phyloP scores from a whole-genome alignment of 805 yeast species.

The Brettanomyces sp. region DNA sequence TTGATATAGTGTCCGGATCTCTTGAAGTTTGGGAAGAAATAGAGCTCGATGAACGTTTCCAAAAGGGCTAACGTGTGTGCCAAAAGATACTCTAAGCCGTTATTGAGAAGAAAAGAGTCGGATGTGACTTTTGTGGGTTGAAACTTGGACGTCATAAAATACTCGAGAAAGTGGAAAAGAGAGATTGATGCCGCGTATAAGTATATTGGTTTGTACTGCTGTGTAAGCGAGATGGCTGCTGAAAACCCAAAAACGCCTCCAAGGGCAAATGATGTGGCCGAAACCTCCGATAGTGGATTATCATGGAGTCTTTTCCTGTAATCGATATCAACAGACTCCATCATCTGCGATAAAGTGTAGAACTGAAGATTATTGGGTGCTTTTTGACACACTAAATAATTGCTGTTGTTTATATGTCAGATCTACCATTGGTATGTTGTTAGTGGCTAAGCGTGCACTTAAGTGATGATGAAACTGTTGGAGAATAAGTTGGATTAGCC shows the following conservation, averaged over 20 bases:
- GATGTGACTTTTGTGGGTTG: constrained; percentile 57
- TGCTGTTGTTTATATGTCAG: too few relatives aligned
- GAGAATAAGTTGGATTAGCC: too few relatives aligned
- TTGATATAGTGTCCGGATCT: constrained; percentile 16
- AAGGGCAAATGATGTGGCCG: constrained; percentile 33
- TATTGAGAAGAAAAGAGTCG: constrained; percentile 61
- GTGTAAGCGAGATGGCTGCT: constrained; percentile 17
- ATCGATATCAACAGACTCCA: too few relatives aligned
- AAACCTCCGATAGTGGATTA: constrained; percentile 28
- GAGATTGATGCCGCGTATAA: constrained; percentile 45
- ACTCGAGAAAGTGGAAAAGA: constrained; percentile 76
- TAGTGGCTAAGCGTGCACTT: too few relatives aligned
- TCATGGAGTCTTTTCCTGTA: background rate
- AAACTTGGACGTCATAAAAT: constrained; percentile 65
- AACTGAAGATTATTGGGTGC: too few relatives aligned
- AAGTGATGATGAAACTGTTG: too few relatives aligned
- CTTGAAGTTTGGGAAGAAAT: constrained; percentile 32
- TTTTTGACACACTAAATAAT: too few relatives aligned
- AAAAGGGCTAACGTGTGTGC: constrained; percentile 49
- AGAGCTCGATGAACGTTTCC: constrained; percentile 39
- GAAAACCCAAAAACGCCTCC: constrained; percentile 36
- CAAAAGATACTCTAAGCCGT: constrained; percentile 46
- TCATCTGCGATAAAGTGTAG: too few relatives aligned
- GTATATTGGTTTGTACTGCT: constrained; percentile 22
- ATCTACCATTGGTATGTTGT: too few relatives aligned